These are phyloP conservation scores for Mycosphaerella arachidis DNA, from an alignment of 2,329 filamentous ascomycete genomes.

Conservation along the genomic window DNA sequence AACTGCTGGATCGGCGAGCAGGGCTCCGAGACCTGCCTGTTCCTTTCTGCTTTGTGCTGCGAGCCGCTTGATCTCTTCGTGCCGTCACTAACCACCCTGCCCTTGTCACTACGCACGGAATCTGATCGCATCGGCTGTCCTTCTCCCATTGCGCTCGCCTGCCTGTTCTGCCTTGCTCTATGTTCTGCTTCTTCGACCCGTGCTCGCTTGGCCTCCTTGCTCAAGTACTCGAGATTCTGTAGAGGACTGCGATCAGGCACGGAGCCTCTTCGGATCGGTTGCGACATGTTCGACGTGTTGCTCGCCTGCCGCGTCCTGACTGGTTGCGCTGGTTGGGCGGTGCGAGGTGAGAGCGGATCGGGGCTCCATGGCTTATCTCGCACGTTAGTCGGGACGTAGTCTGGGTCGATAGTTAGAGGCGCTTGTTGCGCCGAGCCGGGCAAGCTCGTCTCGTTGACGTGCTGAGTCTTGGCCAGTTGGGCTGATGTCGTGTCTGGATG, in stretches of 20 bases:
- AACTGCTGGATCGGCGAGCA: slow-evolving; percentile 7
- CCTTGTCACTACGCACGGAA: slow-evolving; percentile 22
- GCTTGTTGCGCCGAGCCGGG: slow-evolving; percentile 12
- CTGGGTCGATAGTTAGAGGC: slow-evolving; percentile 23
- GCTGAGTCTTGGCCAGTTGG: slow-evolving; percentile 9
- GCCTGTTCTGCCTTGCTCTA: slow-evolving; percentile 56
- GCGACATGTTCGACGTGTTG: slow-evolving; percentile 20
- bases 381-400: slow-evolving; percentile 27
- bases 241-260: slow-evolving; percentile 83
- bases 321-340: background rate
- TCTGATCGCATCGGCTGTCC: slow-evolving; percentile 14
- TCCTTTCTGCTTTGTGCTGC: slow-evolving; percentile 1
- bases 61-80: slow-evolving; percentile 3
- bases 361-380: slow-evolving; percentile 30
- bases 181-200: slow-evolving; percentile 78
- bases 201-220: slow-evolving; percentile 90
- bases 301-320: slow-evolving; percentile 17
- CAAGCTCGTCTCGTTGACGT: slow-evolving; percentile 13
- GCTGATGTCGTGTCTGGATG: slow-evolving; percentile 9
- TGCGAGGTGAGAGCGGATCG: slow-evolving; percentile 21
- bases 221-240: slow-evolving; percentile 90
- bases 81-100: slow-evolving; percentile 27
- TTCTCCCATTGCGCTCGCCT: slow-evolving; percentile 12
- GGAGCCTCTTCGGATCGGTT: slow-evolving; percentile 44
- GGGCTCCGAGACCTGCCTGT: slow-evolving; percentile 10